Base-by-base conservation (phyloP, 345 rosid species). In the Hevea brasiliensis region DNA sequence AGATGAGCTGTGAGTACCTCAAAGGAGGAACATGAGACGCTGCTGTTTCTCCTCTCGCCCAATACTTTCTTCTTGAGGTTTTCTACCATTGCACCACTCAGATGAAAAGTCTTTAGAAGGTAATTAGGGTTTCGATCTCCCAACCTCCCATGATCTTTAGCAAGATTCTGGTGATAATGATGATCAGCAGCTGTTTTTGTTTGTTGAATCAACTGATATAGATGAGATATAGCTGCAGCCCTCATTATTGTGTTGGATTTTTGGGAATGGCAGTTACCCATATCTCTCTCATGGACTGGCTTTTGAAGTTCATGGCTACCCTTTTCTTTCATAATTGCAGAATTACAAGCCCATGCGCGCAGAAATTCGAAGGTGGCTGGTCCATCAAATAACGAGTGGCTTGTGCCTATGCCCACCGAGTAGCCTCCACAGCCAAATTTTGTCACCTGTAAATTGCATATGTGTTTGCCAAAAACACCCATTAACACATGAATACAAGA, bases 301-400 rank as follows among this genome's bases (percentile, higher is more conserved):
- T 76, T 76, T 40, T 57, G 76, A 35, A 71, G 60, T 72, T 32
- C 35, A 21, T 40, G 8, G 53, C 75, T 44, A 57, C 68, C 23
- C 68, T 68, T 78, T 48, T 69, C 71, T 71, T 76, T 72, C 51
- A 37, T 72, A 21, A 76, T 45, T 26, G 82, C 80, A 60, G 88
- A 81, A 57, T 84, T 82, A 8, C 81, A 79, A 68, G 87, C 86
- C 93, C 90, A 86, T 70, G 88, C 84, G 20, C 58, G 67, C 37
- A 87, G 84, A 70, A 85, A 87, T 23, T 85, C 73, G 54, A 83
- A 89, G 47, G 85, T 80, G 12, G 91, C 82, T 70, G 85, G 88
- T 77, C 93, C 91, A 68, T 88, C 93, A 77, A 85, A 87, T 56
- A 90, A 76, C 0, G 88, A 88, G 72, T 90, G 91, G 85, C 88